Percentiles rank a stretch among this genome's conserved stretches.
phyloP scores from a whole-genome alignment of 2,329 filamentous ascomycete species.

The Diaporthe batatas region DNA sequence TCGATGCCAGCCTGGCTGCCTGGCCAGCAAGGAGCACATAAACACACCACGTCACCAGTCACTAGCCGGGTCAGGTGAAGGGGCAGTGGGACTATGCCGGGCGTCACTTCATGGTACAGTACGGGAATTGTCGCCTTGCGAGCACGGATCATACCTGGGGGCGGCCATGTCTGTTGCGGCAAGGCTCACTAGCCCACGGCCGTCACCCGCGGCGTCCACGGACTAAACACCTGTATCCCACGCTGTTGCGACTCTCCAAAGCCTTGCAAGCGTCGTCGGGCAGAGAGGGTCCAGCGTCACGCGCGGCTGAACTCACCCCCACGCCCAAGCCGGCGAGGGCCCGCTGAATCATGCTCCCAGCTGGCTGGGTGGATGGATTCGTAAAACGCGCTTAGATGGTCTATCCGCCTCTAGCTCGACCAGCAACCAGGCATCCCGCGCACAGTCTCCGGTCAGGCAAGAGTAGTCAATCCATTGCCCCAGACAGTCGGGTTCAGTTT shows the following conservation, averaged over 20 bases:
- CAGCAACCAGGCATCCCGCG: conserved; percentile 22
- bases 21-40: background rate
- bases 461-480: conserved; percentile 5
- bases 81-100: conserved; percentile 4
- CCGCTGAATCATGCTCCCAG: conserved; percentile 26
- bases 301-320: conserved; percentile 34
- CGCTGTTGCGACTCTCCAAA: background rate
- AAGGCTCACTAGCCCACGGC: conserved; percentile 21
- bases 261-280: background rate
- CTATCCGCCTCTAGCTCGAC: conserved; percentile 39
- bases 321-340: conserved; percentile 30
- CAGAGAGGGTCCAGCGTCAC: conserved; percentile 25
- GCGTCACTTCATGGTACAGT: background rate
- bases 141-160: conserved; percentile 29
- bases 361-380: conserved; percentile 12
- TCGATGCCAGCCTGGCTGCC: background rate
- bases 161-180: conserved; percentile 11
- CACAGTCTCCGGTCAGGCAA: conserved; percentile 6
- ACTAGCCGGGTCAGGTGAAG: conserved; percentile 36
- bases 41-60: conserved; percentile 31
- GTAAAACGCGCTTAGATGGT: conserved; percentile 37
- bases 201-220: conserved; percentile 3
- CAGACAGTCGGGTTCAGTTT: conserved; percentile 35
- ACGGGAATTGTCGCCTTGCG: conserved; percentile 5
- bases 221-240: conserved; percentile 8